These are phyloP conservation scores for Pezicula neosporulosa DNA, from an alignment of 2,329 filamentous ascomycete genomes.

Conservation along the genomic window DNA sequence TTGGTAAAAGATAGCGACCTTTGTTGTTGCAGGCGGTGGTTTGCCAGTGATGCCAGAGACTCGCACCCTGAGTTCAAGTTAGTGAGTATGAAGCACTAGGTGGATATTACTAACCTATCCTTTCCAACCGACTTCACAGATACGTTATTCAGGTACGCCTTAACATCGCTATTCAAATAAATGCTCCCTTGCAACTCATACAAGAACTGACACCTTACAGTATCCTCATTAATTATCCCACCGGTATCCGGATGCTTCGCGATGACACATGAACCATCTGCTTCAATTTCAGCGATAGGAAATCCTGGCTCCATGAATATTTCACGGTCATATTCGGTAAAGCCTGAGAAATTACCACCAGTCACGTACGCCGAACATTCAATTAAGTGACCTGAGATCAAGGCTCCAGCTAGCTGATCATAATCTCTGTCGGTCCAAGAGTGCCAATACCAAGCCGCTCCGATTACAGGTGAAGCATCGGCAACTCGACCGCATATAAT, in stretches of 20 bases:
- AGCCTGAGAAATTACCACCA: constrained; percentile 15
- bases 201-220: constrained; percentile 47
- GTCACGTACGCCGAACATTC: constrained; percentile 24
- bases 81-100: not conserved
- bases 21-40: constrained; percentile 33
- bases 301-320: constrained; percentile 42
- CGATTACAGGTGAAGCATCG: constrained; percentile 40
- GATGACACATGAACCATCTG: constrained; percentile 37
- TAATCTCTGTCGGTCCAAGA: constrained; percentile 34
- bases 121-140: constrained; percentile 44
- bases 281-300: constrained; percentile 42
- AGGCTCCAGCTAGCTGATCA: constrained; percentile 34
- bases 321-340: constrained; percentile 28
- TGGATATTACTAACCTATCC: not conserved
- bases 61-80: constrained; percentile 38
- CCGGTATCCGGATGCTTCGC: constrained; percentile 38
- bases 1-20: constrained; percentile 44
- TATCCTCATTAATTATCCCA: constrained; percentile 43
- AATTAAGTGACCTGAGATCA: constrained; percentile 28
- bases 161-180: constrained; percentile 57
- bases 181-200: constrained; percentile 53
- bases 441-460: constrained; percentile 40
- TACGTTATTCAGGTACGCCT: constrained; percentile 45
- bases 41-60: constrained; percentile 30
- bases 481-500: constrained; percentile 40